Evolutionary conservation across 306 rosid genomes (phyloP), one percentile per base, ranked within the genome.

Genomic region (Mimosa pudica): DNA sequence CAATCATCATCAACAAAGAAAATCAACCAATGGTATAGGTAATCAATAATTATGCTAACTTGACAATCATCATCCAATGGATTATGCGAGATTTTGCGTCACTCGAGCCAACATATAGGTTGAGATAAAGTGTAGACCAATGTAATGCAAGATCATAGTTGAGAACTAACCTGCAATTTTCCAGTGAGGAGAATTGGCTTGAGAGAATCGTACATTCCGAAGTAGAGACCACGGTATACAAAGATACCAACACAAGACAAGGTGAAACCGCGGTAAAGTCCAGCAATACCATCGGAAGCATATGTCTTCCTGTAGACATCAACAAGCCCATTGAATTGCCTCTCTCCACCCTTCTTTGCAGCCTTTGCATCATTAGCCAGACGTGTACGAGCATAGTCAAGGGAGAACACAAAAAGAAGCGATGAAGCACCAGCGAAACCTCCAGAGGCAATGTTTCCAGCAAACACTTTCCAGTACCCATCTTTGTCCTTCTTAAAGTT

Each of bases 361-460:
- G 97, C 93, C 89, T 93, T 93, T 0, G 97, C 38, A 78, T 93
- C 97, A 71, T 90, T 93, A 66, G 98, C 91, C 78, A 93, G 86
- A 79, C 98, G 97, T 8, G 98, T 91, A 77, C 98, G 93, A 6
- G 94, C 98, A 83, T 93, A 93, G 47, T 93, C 98, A 32, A 93
- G 87, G 7, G 97, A 93, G 88, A 89, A 93, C 18, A 89, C 97
- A 81, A 93, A 91, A 32, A 93, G 44, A 71, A 89, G 94, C 44
- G 94, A 93, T n/a, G 97, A 93, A 52, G 97, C 97, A 77, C 98
- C 97, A 78, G 96, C 98, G 17, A 97, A 97, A 86, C 93, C 94
- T 65, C 98, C 95, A 6, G 95, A 93, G 12, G 80, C 98, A 91
- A 93, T 84, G 89, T 93, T 93, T 1, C 98, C 98, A 20, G 89